Percentiles rank a stretch among this genome's conserved stretches.
Conservation (phyloP, 2,329 filamentous ascomycete genomes). For the Septoria petroselini region DNA sequence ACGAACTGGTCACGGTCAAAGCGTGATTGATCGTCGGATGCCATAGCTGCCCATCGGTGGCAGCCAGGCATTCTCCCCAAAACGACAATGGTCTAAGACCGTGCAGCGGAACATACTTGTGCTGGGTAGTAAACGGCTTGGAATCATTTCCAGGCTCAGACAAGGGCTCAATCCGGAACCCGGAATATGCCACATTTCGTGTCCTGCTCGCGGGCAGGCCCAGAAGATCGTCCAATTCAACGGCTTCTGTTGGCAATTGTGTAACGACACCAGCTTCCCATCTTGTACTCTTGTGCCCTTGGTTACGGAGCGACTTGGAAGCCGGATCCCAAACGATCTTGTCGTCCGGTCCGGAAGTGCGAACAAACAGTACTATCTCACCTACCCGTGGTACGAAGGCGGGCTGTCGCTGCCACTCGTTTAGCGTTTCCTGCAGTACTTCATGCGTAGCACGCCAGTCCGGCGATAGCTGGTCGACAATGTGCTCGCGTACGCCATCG, state of each 20-base stretch:
- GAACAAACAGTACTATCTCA: constrained; percentile 56
- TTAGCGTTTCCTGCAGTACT: constrained; percentile 43
- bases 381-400: constrained; percentile 55
- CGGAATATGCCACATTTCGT: constrained; percentile 49
- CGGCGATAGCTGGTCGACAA: constrained; percentile 51
- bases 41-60: constrained; percentile 42
- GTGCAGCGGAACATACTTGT: constrained; percentile 54
- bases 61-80: constrained; percentile 51
- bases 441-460: constrained; percentile 56
- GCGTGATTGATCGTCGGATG: constrained; percentile 57
- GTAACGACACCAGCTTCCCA: constrained; percentile 60
- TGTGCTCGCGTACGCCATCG: constrained; percentile 43
- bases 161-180: constrained; percentile 57
- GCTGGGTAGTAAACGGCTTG: constrained; percentile 53
- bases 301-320: constrained; percentile 27
- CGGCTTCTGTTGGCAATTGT: constrained; percentile 47
- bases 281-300: constrained; percentile 35
- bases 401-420: constrained; percentile 44
- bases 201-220: constrained; percentile 41
- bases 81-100: constrained; percentile 55
- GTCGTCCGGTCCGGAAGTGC: constrained; percentile 35
- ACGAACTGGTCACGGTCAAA: constrained; percentile 51
- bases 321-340: constrained; percentile 34
- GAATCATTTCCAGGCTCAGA: constrained; percentile 47
- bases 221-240: constrained; percentile 48